Evolutionary conservation across 2,329 filamentous ascomycete genomes (phyloP).

Genomic region (Tolypocladium album): DNA sequence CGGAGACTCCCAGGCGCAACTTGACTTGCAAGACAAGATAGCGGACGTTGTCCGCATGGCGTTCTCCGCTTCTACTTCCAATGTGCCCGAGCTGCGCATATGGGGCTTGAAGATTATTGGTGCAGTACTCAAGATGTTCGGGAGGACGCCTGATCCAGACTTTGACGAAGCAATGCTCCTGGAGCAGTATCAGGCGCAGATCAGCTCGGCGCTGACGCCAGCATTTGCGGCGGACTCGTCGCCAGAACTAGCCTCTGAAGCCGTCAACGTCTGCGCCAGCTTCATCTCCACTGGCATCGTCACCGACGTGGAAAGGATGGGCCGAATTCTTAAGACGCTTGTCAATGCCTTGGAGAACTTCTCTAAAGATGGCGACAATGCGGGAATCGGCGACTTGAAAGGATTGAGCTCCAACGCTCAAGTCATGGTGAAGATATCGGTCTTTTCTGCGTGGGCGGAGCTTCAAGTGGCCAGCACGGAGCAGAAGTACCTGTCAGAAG

Average conservation of each 20-base stretch:
- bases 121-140: slow-evolving; percentile 89
- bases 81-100: slow-evolving; percentile 79
- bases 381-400: slow-evolving; percentile 84
- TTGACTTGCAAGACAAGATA: slow-evolving; percentile 69
- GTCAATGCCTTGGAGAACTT: slow-evolving; percentile 90
- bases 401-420: slow-evolving; percentile 91
- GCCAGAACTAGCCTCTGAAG: slow-evolving; percentile 88
- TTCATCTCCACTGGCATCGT: slow-evolving; percentile 97
- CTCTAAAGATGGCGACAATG: slow-evolving; percentile 67
- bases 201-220: slow-evolving; percentile 89
- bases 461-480: slow-evolving; percentile 91
- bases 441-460: slow-evolving; percentile 95
- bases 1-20: slow-evolving; percentile 67
- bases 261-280: slow-evolving; percentile 93
- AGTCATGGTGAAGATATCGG: slow-evolving; percentile 96
- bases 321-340: slow-evolving; percentile 87
- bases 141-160: slow-evolving; percentile 88
- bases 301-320: slow-evolving; percentile 97
- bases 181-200: slow-evolving; percentile 97
- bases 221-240: slow-evolving; percentile 95
- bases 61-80: slow-evolving; percentile 92
- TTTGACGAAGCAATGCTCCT: slow-evolving; percentile 94
- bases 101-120: slow-evolving; percentile 92
- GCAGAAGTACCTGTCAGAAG: slow-evolving; percentile 78
- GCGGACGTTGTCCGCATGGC: slow-evolving; percentile 94